Evolutionary conservation across 2,329 filamentous ascomycete genomes (phyloP), one percentile per base, ranked within the genome.

Genomic region (Simplicillium aogashimaense): DNA sequence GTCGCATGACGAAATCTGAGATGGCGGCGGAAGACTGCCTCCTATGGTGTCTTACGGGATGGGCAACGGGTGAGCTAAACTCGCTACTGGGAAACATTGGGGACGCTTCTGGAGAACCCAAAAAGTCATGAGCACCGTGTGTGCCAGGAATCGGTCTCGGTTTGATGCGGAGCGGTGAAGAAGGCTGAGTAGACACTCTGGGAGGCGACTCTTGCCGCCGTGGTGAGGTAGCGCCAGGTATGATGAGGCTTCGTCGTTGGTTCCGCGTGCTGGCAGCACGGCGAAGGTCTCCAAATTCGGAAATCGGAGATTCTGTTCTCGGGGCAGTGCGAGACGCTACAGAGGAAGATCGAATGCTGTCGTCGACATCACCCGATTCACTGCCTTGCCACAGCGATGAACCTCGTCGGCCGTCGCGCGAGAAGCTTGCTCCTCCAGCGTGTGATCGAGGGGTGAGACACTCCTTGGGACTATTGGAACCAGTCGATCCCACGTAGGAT

Each of bases 391-490:
- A 73, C 46, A 92, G 71, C 1, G 88, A 89, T 3, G 51, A 55
- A 10, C 81, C 81, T 20, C 88, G 77, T 40, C 89, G 85, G 40
- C 80, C 83, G 40, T 85, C 60, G 18, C 68, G 72, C 38, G 73
- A 65, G 40, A 76, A 76, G 7, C 72, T 69, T 4, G 69, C 54
- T 8, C 69, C 65, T 20, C 76, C 77, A 35, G 76, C 79, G 52
- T 90, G 81, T 0, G 90, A 97, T 46, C 86, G 81, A 10, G 92
- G 92, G 3, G 92, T 98, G 10, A 86, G 85, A 45, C 87, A 92
- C 59, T 94, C 89, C 57, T 81, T 81, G 1, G 92, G 92, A 56
- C 92, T 98, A 56, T 78, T 92, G 3, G 92, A 94, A 46, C 86
- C 75, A 1, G 86, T 90, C 2, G 88, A 94, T 20, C 78, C 78